A percentile compares a stretch with the other conserved stretches of the same genome.
Conservation (phyloP, 371 early-diverging fungal genomes). For the Mortierella sp. region DNA sequence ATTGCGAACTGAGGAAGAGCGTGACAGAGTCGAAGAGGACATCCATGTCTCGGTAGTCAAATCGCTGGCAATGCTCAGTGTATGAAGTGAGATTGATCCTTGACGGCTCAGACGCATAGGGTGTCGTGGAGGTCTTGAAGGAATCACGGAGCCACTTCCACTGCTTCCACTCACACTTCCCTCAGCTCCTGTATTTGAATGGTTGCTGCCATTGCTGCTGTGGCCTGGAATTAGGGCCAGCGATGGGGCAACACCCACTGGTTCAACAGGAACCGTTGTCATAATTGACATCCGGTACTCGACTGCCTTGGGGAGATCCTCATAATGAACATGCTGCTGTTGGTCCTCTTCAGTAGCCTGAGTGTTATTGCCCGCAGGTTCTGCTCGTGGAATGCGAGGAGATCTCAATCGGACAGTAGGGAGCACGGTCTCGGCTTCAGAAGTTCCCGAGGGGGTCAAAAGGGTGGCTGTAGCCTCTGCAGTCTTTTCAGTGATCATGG, state of each 20-base stretch:
- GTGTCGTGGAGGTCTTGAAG: slow-evolving; percentile 42
- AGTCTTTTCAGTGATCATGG: no score
- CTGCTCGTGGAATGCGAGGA: no score
- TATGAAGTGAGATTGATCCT: slow-evolving; percentile 27
- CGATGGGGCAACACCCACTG: slow-evolving; percentile 26
- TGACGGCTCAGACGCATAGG: slow-evolving; percentile 50
- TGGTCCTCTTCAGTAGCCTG: slow-evolving; percentile 11
- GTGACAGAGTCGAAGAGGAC: slow-evolving; percentile 6
- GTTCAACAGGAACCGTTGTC: slow-evolving; percentile 47
- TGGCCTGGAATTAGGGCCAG: slow-evolving; percentile 5
- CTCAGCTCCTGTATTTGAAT: no score
- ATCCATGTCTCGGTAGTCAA: slow-evolving; percentile 47
- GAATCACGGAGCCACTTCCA: slow-evolving; percentile 1
- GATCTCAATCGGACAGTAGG: no score
- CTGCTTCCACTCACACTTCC: no score
- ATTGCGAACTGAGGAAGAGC: slow-evolving; percentile 19
- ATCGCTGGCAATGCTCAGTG: slow-evolving; percentile 27
- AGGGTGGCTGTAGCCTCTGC: no score
- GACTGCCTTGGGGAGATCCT: slow-evolving; percentile 46
- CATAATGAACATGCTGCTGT: slow-evolving; percentile 46
- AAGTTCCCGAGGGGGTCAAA: no score
- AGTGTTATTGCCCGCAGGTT: background rate
- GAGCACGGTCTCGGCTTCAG: no score
- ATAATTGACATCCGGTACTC: slow-evolving; percentile 52
- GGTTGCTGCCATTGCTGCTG: background rate